Base-by-base conservation (phyloP, 495 filamentous ascomycete species). In the Choiromyces venosus region DNA sequence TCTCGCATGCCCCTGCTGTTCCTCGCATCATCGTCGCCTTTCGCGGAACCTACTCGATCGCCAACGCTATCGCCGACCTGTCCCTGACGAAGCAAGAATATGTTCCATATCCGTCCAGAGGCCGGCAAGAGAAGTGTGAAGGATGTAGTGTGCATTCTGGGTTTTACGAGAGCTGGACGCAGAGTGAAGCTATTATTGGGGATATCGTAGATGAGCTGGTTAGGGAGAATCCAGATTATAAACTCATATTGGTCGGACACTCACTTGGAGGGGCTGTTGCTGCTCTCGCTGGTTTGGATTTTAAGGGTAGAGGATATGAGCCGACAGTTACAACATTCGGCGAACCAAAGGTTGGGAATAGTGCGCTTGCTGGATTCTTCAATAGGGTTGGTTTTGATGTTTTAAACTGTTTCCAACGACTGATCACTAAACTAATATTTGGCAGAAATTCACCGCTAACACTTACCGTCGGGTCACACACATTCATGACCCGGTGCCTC, bases 61-160 rank as follows among this genome's bases (percentile, higher is more conserved):
- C 92, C 37, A 97, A 97, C 83, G 92, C 93, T 14, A 89, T 99
- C 67, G 85, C 91, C 71, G 95, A 99, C 82, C 86, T 99, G 42
- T 92, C 91, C 66, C 92, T 92, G 19, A 85, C 93, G 5, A 94
- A 93, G 35, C 95, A 97, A 81, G 88, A 91, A 78, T 99, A 97
- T 80, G 87, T 92, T 2, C 93, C 95, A 0, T 99, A 97, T 79
- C 90, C 91, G 2, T 86, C 86, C 42, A 83, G 80, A 38, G 83
- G 82, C 64, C 77, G 78, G 5, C 82, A 82, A 12, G 82, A 84
- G 38, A 83, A 84, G 72, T 99, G 95, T 81, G 81, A 83, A 1
- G 91, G 94, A 78, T 99, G 95, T 83, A 95, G 90, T 21, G 96
- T 98, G 19, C 95, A 99, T 81, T 88, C 89, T 37, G 95, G 95